These are phyloP conservation scores for Aspergillus felis DNA, from an alignment of 2,329 filamentous ascomycete genomes.

Conservation along the genomic window DNA sequence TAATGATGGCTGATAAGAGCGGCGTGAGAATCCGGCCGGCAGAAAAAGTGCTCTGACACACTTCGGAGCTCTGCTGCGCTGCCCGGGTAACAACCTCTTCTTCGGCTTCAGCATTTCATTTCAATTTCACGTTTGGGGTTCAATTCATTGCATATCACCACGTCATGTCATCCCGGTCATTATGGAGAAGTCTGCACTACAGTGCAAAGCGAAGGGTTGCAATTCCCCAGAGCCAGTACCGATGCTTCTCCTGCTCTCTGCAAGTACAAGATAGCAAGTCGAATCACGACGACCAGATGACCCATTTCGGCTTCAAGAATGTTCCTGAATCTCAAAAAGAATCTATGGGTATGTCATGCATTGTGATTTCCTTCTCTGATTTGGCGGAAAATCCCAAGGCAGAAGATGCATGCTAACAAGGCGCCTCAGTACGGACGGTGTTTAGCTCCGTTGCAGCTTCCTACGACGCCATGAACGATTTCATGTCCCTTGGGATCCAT, in stretches of 20 bases:
- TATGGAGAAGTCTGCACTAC: slow-evolving; percentile 36
- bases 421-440: slow-evolving; percentile 67
- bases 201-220: slow-evolving; percentile 28
- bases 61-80: not conserved
- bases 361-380: not conserved
- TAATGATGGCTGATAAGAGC: not conserved
- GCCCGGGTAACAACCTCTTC: not conserved
- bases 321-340: slow-evolving; percentile 77
- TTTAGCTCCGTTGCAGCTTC: slow-evolving; percentile 93
- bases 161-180: slow-evolving; percentile 32
- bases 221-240: slow-evolving; percentile 32
- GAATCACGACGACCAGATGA: slow-evolving; percentile 55
- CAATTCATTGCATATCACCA: not conserved
- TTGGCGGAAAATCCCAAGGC: not conserved
- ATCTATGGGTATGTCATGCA: slow-evolving; percentile 49
- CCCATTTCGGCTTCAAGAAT: slow-evolving; percentile 88
- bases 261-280: slow-evolving; percentile 37
- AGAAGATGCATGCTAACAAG: slow-evolving; percentile 1
- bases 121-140: not conserved
- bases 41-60: not conserved
- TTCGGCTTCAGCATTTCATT: not conserved
- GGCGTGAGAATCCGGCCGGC: not conserved
- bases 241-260: slow-evolving; percentile 51
- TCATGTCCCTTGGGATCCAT: slow-evolving; percentile 97
- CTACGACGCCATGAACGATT: slow-evolving; percentile 98